phyloP scores from a whole-genome alignment of 352 stramenopile genomes.

The Phytophthora syringae region DNA sequence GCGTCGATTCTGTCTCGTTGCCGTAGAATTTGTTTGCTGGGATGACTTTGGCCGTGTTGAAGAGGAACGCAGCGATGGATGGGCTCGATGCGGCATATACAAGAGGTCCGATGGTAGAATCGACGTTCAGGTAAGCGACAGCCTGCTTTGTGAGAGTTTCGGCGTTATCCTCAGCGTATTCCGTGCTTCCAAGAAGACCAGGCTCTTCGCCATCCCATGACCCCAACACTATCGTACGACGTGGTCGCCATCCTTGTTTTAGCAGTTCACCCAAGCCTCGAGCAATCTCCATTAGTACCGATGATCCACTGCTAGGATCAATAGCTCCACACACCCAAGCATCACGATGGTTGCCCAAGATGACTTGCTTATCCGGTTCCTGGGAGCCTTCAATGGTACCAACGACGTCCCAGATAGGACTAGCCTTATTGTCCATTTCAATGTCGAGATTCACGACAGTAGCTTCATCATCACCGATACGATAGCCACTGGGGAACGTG shows the following conservation, averaged over 20 bases:
- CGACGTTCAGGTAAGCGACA: slow-evolving; percentile 89
- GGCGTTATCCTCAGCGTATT: slow-evolving; percentile 79
- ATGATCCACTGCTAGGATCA: slow-evolving; percentile 39
- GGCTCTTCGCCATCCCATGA: slow-evolving; percentile 67
- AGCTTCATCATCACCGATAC: slow-evolving; percentile 61
- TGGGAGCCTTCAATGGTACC: slow-evolving; percentile 68
- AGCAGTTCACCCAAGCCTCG: slow-evolving; percentile 54
- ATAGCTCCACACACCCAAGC: slow-evolving; percentile 55
- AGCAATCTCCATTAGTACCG: slow-evolving; percentile 67
- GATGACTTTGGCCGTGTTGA: slow-evolving; percentile 62
- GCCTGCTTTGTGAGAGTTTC: slow-evolving; percentile 60
- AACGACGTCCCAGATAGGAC: slow-evolving; percentile 40
- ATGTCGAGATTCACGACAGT: slow-evolving; percentile 67
- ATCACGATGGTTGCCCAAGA: slow-evolving; percentile 85
- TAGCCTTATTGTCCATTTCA: slow-evolving; percentile 76
- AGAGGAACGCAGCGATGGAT: slow-evolving; percentile 70
- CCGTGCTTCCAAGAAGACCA: slow-evolving; percentile 84
- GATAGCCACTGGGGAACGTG: slow-evolving; percentile 60
- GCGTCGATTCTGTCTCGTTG: slow-evolving; percentile 33
- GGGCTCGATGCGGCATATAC: slow-evolving; percentile 66
- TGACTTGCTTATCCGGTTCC: slow-evolving; percentile 50
- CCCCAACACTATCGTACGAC: slow-evolving; percentile 64
- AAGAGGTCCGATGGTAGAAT: slow-evolving; percentile 65
- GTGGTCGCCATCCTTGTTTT: slow-evolving; percentile 56
- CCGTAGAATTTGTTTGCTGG: slow-evolving; percentile 59